Percentiles rank a stretch among this genome's conserved stretches.
phyloP scores from a whole-genome alignment of 192 early-diverging fungal genomes.

The Coemansia sp. region DNA sequence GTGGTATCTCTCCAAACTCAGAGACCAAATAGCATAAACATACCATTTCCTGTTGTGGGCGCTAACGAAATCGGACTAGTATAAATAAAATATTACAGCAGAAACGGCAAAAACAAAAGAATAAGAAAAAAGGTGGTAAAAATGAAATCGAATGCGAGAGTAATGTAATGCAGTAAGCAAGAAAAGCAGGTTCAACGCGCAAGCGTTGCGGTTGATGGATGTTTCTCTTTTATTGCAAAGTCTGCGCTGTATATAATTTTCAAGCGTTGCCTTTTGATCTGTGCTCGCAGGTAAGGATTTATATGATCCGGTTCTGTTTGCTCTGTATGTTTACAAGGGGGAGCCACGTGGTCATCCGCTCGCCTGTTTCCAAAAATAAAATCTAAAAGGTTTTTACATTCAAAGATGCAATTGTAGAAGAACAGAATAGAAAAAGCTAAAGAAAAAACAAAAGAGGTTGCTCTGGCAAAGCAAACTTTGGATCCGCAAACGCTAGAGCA shows the following conservation, averaged over 20 bases:
- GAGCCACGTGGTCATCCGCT: no score
- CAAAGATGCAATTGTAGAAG: slow-evolving; percentile 15
- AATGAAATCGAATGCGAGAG: background rate
- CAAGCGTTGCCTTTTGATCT: no score
- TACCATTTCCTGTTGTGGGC: background rate
- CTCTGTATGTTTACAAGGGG: no score
- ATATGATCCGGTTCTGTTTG: no score
- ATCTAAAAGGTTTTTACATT: slow-evolving; percentile 18
- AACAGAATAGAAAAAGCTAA: slow-evolving; percentile 20
- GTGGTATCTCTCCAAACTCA: no score
- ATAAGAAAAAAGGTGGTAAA: background rate
- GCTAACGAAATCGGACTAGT: background rate
- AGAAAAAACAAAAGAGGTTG: slow-evolving; percentile 7
- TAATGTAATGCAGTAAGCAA: background rate
- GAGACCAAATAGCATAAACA: background rate
- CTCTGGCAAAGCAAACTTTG: background rate
- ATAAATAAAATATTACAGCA: background rate
- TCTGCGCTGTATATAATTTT: no score
- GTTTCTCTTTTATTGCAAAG: no score
- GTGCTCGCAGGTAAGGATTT: no score
- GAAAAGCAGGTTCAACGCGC: background rate
- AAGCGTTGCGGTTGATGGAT: background rate
- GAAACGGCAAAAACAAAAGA: background rate
- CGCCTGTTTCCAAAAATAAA: background rate
- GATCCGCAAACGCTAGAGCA: background rate